Conservation (phyloP, 495 filamentous ascomycete genomes). For the Pyronema domesticum region DNA sequence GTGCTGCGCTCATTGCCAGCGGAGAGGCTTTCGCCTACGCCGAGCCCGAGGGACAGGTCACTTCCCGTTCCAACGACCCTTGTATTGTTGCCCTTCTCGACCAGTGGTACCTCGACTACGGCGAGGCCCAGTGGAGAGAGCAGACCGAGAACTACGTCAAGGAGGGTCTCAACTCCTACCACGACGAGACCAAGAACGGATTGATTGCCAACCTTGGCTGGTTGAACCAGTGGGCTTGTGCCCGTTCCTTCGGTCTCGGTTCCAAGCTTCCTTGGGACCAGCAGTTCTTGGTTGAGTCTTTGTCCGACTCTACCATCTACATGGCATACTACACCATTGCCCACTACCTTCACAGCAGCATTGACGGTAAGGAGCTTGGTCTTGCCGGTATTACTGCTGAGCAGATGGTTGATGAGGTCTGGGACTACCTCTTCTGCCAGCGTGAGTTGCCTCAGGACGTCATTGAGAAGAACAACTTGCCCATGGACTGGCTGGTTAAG, state of each 20-base stretch:
- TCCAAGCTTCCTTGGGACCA: conserved; percentile 92
- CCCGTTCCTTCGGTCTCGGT: conserved; percentile 78
- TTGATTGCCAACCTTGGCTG: conserved; percentile 74
- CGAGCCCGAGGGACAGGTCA: conserved; percentile 77
- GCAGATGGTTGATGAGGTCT: conserved; percentile 90
- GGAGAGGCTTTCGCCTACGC: conserved; percentile 80
- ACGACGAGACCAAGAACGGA: conserved; percentile 58
- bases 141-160: conserved; percentile 55
- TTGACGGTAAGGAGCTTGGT: conserved; percentile 59
- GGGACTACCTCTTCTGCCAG: conserved; percentile 74
- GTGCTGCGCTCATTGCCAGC: conserved; percentile 55
- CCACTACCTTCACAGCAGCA: conserved; percentile 60
- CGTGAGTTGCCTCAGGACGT: conserved; percentile 46
- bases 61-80: conserved; percentile 70
- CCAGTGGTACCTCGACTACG: conserved; percentile 96
- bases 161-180: conserved; percentile 57
- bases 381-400: conserved; percentile 47
- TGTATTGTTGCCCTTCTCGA: conserved; percentile 86
- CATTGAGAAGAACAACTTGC: conserved; percentile 45
- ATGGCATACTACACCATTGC: conserved; percentile 94
- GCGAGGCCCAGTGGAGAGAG: conserved; percentile 64
- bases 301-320: conserved; percentile 85
- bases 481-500: conserved; percentile 47
- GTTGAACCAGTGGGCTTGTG: conserved; percentile 92
- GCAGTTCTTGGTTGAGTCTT: conserved; percentile 76